These are phyloP conservation scores for Penicillium sclerotiorum DNA, from an alignment of 2,329 filamentous ascomycete genomes.

Conservation along the genomic window DNA sequence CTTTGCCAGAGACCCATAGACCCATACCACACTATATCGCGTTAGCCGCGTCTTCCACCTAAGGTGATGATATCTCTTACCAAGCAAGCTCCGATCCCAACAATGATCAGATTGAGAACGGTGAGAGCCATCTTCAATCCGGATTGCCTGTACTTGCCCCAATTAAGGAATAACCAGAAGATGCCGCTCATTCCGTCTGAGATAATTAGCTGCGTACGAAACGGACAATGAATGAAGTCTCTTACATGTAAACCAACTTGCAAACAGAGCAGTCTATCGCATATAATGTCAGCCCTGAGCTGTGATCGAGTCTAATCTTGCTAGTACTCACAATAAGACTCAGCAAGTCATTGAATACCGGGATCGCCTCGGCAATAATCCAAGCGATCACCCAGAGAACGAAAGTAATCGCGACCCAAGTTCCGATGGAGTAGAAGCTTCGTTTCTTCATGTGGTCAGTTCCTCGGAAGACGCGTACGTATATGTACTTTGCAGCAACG, in stretches of 20 bases:
- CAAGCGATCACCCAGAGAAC: constrained; percentile 64
- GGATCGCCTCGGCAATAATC: constrained; percentile 69
- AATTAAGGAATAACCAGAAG: constrained; percentile 19
- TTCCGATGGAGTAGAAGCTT: constrained; percentile 52
- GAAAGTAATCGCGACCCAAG: constrained; percentile 61
- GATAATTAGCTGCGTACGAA: too few relatives aligned
- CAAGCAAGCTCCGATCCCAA: constrained; percentile 14
- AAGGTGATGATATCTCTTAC: neutral
- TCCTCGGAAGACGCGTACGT: constrained; percentile 64
- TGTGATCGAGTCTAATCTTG: too few relatives aligned
- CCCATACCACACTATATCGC: neutral
- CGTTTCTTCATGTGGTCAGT: constrained; percentile 56
- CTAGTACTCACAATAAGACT: constrained; percentile 56
- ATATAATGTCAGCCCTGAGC: too few relatives aligned
- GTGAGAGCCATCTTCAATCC: constrained; percentile 13
- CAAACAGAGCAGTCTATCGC: constrained; percentile 57
- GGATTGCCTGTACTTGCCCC: constrained; percentile 7
- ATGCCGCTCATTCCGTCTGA: constrained; percentile 18
- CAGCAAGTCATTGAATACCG: constrained; percentile 67
- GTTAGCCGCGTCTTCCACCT: neutral
- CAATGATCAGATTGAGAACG: constrained; percentile 10
- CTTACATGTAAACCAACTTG: constrained; percentile 61
- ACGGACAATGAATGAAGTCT: too few relatives aligned
- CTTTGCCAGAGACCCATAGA: neutral
- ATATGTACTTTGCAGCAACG: constrained; percentile 67